These are phyloP conservation scores for Auriscalpium orientale DNA, from an alignment of 768 basidiomycete genomes.

Conservation along the genomic window DNA sequence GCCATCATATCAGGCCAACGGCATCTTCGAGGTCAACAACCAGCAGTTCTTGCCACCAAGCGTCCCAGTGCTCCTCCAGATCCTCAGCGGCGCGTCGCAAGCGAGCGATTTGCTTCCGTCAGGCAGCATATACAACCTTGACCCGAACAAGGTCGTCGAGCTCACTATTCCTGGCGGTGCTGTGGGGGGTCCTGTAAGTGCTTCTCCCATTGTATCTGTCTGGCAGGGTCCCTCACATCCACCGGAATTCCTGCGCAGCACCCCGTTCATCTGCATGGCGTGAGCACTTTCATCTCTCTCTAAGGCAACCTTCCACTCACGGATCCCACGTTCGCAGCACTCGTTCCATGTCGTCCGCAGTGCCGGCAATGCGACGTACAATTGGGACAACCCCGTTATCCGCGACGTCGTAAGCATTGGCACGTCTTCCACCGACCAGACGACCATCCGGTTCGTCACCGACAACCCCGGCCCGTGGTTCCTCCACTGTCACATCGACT, in stretches of 20 bases:
- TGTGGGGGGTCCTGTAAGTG: conserved; percentile 27
- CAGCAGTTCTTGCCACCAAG: conserved; percentile 23
- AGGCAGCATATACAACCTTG: conserved; percentile 38
- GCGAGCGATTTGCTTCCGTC: conserved; percentile 30
- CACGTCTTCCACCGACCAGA: conserved; percentile 23
- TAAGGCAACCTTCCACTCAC: background rate
- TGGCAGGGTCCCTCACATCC: background rate
- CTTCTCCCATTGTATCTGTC: background rate
- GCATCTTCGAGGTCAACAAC: conserved; percentile 6
- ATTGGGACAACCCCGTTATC: conserved; percentile 16
- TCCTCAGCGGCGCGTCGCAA: conserved; percentile 31
- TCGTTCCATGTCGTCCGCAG: conserved; percentile 8
- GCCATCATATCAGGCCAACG: background rate
- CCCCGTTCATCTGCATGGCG: conserved; percentile 39
- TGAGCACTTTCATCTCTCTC: conserved; percentile 11
- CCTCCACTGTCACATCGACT: conserved; percentile 20
- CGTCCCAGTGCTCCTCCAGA: conserved; percentile 39
- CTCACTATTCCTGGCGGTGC: conserved; percentile 35
- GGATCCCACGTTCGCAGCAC: background rate
- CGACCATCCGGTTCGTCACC: conserved; percentile 50
- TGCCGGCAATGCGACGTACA: conserved; percentile 2
- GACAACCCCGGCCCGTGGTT: conserved; percentile 64
- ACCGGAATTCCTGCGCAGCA: conserved; percentile 16
- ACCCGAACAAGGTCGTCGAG: conserved; percentile 39
- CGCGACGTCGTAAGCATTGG: conserved; percentile 33